These are phyloP conservation scores for Pythium oligandrum DNA, from an alignment of 352 stramenopile species.

Conservation along the genomic window DNA sequence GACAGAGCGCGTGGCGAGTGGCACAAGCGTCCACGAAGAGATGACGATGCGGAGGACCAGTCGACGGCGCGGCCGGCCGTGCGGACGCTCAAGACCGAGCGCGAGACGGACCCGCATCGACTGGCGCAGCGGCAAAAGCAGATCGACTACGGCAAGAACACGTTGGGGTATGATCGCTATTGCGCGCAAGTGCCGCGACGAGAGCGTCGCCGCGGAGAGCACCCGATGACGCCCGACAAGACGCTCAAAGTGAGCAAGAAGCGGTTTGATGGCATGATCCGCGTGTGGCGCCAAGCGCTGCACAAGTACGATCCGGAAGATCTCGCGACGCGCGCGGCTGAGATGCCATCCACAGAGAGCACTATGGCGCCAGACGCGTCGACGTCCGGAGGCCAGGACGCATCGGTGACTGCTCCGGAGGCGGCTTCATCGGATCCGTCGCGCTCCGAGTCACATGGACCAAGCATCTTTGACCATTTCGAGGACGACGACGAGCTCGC, in stretches of 20 bases:
- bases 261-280: constrained; percentile 72
- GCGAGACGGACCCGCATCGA: constrained; percentile 74
- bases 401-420: too few relatives aligned
- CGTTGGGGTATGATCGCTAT: constrained; percentile 87
- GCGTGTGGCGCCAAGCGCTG: constrained; percentile 73
- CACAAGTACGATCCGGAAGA: constrained; percentile 79
- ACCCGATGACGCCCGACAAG: constrained; percentile 83
- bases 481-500: constrained; percentile 35
- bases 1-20: not conserved
- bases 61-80: constrained; percentile 12
- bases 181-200: constrained; percentile 57
- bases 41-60: too few relatives aligned
- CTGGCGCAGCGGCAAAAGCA: constrained; percentile 90
- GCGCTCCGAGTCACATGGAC: constrained; percentile 1
- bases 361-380: not conserved
- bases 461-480: constrained; percentile 74
- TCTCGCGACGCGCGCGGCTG: constrained; percentile 14
- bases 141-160: constrained; percentile 92
- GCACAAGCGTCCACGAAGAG: not conserved
- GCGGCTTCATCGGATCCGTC: too few relatives aligned
- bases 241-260: constrained; percentile 73
- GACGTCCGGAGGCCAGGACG: too few relatives aligned
- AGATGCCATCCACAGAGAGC: not conserved
- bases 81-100: constrained; percentile 47
- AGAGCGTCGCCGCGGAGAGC: constrained; percentile 33